Evolutionary conservation across 768 basidiomycete genomes (phyloP), one percentile per base, ranked within the genome.

Genomic region (Porphyrellus cyaneotinctus): DNA sequence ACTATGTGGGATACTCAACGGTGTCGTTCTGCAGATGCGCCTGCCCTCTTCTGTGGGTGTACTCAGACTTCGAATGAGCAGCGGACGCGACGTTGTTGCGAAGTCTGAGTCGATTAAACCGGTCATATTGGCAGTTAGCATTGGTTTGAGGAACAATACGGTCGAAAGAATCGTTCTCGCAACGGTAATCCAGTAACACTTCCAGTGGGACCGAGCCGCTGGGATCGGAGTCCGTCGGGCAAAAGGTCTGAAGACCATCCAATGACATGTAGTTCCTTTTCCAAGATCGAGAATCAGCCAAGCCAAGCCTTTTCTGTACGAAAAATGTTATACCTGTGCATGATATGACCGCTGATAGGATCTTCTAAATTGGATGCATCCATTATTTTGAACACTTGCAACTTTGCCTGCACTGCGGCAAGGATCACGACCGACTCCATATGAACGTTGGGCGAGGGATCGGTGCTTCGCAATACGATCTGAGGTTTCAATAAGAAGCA

Each of bases 401-500:
- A 72, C 57, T 86, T 88, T 9, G 88, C 84, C 59, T 90, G 87
- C 31, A 87, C 81, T 24, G 93, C 87, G 15, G 91, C 85, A 6
- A 88, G 67, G 22, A 95, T 79, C 44, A 89, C 79, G 28, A 83
- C 81, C 2, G 85, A 78, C 51, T 81, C 81, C 14, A 43, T 23
- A n/a, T 50, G 46, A 28, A 74, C 69, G 30, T 59, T 56, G 6
- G 66, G 48, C 12, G 63, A 70, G 42, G 68, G 65, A 17, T 74
- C 66, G 35, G 85, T 81, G 54, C 84, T 88, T 18, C 81, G 76
- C 24, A 97, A 72, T 11, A 92, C 83, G 47, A 98, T 81, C 64
- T 98, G 95, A 13, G 95, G 93, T 62, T 94, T 94, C 53, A 95
- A 72, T 31, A 97, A 77, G n/a, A 93, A 75, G 63, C 89, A 88